Conservation (phyloP, 371 early-diverging fungal species). For the Rhizopus sp. region DNA sequence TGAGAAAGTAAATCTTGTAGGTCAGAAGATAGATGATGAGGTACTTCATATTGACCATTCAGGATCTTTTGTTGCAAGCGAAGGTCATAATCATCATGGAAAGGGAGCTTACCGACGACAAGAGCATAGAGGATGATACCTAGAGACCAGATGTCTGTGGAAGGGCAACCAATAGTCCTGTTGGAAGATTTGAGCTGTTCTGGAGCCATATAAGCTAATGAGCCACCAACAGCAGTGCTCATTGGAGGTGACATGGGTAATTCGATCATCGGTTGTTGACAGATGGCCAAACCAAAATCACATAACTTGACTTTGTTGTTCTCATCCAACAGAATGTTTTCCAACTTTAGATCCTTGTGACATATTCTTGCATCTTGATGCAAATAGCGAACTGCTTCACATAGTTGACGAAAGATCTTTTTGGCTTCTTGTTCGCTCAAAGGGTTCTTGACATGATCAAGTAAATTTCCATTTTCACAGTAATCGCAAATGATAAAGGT, state of each 20-base stretch:
- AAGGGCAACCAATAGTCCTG: conserved; percentile 44
- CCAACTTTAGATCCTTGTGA: conserved; percentile 91
- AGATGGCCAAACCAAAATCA: conserved; percentile 85
- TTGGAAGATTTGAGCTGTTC: conserved; percentile 57
- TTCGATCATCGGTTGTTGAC: conserved; percentile 32
- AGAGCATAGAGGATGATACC: conserved; percentile 77
- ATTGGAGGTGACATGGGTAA: conserved; percentile 16
- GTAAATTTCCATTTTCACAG: conserved; percentile 55
- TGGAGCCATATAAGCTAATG: conserved; percentile 75
- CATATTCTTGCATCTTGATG: conserved; percentile 72
- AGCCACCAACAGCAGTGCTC: conserved; percentile 53
- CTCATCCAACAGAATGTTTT: conserved; percentile 74
- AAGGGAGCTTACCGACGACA: conserved; percentile 69
- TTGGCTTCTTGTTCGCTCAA: conserved; percentile 50
- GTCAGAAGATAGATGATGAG: conserved; percentile 18
- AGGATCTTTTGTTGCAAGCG: conserved; percentile 67
- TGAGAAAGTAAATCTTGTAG: conserved; percentile 16
- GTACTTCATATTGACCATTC: conserved; percentile 46
- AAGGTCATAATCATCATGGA: conserved; percentile 71
- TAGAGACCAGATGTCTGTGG: conserved; percentile 81
- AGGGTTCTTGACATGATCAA: conserved; percentile 44
- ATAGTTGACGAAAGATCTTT: conserved; percentile 67
- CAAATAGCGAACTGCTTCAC: conserved; percentile 72
- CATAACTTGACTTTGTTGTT: conserved; percentile 64
- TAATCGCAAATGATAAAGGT: conserved; percentile 70